Conservation (phyloP, 352 stramenopile genomes). For the Phytophthora tubulina region DNA sequence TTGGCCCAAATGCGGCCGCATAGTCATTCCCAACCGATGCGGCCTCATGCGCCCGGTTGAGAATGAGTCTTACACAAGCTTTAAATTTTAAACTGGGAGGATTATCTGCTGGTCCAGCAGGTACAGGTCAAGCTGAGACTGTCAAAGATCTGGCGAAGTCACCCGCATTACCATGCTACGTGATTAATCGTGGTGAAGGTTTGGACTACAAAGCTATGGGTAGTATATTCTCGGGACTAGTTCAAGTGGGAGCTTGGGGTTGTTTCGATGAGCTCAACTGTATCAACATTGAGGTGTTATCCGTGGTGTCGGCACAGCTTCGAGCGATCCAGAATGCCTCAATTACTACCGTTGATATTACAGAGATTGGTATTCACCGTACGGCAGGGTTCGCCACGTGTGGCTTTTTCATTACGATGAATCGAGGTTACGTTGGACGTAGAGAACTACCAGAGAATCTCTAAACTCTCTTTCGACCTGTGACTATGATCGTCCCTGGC, state of each 20-base stretch:
- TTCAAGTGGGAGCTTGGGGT: conserved; percentile 90
- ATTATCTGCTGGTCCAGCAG: conserved; percentile 89
- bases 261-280: conserved; percentile 92
- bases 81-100: conserved; percentile 94
- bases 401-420: conserved; percentile 97
- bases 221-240: conserved; percentile 89
- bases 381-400: conserved; percentile 94
- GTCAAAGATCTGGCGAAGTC: conserved; percentile 95
- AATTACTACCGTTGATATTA: conserved; percentile 94
- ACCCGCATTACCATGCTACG: conserved; percentile 92
- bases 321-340: conserved; percentile 93
- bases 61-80: conserved; percentile 93
- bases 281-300: conserved; percentile 91
- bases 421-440: conserved; percentile 92
- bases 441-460: conserved; percentile 94
- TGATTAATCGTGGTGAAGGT: conserved; percentile 93
- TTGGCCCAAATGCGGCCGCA: too few relatives aligned
- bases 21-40: too few relatives aligned
- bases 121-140: conserved; percentile 95
- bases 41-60: too few relatives aligned
- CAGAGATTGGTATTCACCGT: conserved; percentile 92
- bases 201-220: conserved; percentile 95
- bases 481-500: conserved; percentile 95
- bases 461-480: conserved; percentile 93
- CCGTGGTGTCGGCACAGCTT: conserved; percentile 88